phyloP scores from a whole-genome alignment of 1,139 yeast species.

The Debaryomyces sp. region DNA sequence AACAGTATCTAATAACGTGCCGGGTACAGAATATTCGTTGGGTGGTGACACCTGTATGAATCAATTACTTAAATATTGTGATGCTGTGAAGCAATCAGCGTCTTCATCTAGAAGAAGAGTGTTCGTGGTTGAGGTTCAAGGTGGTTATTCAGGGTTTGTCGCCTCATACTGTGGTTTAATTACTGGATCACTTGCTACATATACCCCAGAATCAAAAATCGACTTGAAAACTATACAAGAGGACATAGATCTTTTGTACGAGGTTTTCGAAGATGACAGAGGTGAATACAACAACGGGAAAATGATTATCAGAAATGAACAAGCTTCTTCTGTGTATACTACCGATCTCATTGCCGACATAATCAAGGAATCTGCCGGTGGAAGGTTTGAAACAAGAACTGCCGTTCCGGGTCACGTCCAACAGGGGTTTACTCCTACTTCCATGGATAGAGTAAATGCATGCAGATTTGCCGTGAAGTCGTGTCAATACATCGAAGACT shows the following conservation, averaged over 20 bases:
- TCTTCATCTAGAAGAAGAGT: constrained; percentile 93
- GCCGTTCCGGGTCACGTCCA: constrained; percentile 86
- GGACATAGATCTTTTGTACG: constrained; percentile 72
- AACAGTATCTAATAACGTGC: constrained; percentile 95
- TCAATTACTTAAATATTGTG: constrained; percentile 88
- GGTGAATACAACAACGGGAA: constrained; percentile 85
- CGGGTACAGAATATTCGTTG: constrained; percentile 93
- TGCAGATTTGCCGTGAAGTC: constrained; percentile 71
- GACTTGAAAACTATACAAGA: constrained; percentile 70
- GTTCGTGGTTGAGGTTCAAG: constrained; percentile 96
- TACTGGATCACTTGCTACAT: constrained; percentile 91
- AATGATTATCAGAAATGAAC: constrained; percentile 66
- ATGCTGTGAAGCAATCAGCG: constrained; percentile 92
- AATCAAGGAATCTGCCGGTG: constrained; percentile 64
- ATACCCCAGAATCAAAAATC: constrained; percentile 89
- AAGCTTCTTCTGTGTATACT: constrained; percentile 68
- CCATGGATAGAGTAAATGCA: constrained; percentile 75
- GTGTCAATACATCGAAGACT: constrained; percentile 65
- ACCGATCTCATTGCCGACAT: constrained; percentile 71
- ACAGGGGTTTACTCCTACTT: constrained; percentile 80
- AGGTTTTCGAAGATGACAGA: constrained; percentile 69
- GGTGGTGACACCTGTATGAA: constrained; percentile 96
- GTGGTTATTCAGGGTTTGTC: constrained; percentile 93
- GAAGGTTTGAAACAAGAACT: constrained; percentile 72
- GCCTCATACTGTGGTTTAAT: constrained; percentile 89